Evolutionary conservation across 2,329 filamentous ascomycete species (phyloP).

Genomic region (Colletotrichum euphorbiae): DNA sequence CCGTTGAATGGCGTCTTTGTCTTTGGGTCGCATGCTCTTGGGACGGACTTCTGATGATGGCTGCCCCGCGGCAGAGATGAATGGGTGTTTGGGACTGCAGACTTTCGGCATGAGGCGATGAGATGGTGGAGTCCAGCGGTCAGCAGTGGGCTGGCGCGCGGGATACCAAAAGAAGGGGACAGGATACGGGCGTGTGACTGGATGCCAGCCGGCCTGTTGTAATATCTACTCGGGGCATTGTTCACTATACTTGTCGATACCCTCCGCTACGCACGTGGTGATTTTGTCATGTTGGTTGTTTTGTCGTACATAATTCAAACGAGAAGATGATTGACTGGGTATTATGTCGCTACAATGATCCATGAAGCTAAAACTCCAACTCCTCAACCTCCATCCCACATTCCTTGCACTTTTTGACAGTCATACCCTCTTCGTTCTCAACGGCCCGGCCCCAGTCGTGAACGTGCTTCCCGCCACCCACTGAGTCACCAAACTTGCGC

Average conservation of each 20-base stretch:
- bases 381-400: conserved; percentile 86
- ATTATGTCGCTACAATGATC: background rate
- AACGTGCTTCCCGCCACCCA: conserved; percentile 79
- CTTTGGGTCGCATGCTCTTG: conserved; percentile 26
- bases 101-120: conserved; percentile 3
- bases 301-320: conserved; percentile 11
- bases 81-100: conserved; percentile 3
- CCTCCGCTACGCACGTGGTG: conserved; percentile 20
- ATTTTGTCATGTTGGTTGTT: background rate
- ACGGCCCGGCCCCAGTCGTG: conserved; percentile 87
- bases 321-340: conserved; percentile 12
- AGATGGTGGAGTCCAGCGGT: background rate
- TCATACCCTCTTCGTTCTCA: conserved; percentile 77
- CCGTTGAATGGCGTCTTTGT: conserved; percentile 26
- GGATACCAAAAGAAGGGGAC: background rate
- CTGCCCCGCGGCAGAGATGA: conserved; percentile 7
- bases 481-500: conserved; percentile 79
- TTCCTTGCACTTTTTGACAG: conserved; percentile 80
- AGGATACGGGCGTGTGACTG: conserved; percentile 4
- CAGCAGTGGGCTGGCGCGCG: conserved; percentile 15
- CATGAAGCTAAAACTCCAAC: conserved; percentile 67
- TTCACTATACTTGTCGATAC: conserved; percentile 29
- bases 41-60: conserved; percentile 12
- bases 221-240: conserved; percentile 29
- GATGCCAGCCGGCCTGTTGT: conserved; percentile 7